phyloP scores from a whole-genome alignment of 2,329 filamentous ascomycete genomes.

The Cladosporium colombiae region DNA sequence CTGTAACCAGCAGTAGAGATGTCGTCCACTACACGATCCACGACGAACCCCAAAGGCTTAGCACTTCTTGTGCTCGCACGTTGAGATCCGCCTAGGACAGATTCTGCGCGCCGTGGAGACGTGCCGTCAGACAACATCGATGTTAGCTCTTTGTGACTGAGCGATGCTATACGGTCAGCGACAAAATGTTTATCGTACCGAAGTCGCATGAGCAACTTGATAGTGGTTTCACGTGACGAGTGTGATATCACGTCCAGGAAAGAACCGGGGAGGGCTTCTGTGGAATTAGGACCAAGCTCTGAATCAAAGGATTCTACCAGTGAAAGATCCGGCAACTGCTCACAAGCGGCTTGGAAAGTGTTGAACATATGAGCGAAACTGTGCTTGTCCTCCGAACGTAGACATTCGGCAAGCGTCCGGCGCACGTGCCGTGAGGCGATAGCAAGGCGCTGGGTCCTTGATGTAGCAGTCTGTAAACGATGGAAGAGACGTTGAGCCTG shows the following conservation, averaged over 20 bases:
- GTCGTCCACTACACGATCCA: constrained; percentile 32
- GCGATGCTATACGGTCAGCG: constrained; percentile 74
- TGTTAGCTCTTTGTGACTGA: constrained; percentile 75
- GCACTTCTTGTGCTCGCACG: constrained; percentile 47
- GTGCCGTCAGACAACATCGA: constrained; percentile 77
- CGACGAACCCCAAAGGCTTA: constrained; percentile 31
- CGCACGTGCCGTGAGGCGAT: constrained; percentile 51
- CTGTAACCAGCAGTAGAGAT: constrained; percentile 28
- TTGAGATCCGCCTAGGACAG: constrained; percentile 66
- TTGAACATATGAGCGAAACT: constrained; percentile 73
- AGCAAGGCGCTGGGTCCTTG: constrained; percentile 64
- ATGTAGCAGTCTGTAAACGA: constrained; percentile 71
- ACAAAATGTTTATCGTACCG: constrained; percentile 86
- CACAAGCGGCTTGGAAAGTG: constrained; percentile 74
- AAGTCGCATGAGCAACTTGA: constrained; percentile 78
- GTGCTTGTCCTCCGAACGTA: constrained; percentile 76
- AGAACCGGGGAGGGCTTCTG: constrained; percentile 10
- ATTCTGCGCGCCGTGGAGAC: constrained; percentile 77
- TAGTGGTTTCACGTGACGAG: constrained; percentile 71
- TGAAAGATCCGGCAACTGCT: constrained; percentile 24
- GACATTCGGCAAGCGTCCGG: constrained; percentile 74
- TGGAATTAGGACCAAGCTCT: background rate
- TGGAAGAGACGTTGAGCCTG: constrained; percentile 73
- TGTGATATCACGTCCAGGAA: constrained; percentile 70
- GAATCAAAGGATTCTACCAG: background rate